Conservation (phyloP, 805 yeast genomes). For the Saccharomycopsis oosterbeekiorum region DNA sequence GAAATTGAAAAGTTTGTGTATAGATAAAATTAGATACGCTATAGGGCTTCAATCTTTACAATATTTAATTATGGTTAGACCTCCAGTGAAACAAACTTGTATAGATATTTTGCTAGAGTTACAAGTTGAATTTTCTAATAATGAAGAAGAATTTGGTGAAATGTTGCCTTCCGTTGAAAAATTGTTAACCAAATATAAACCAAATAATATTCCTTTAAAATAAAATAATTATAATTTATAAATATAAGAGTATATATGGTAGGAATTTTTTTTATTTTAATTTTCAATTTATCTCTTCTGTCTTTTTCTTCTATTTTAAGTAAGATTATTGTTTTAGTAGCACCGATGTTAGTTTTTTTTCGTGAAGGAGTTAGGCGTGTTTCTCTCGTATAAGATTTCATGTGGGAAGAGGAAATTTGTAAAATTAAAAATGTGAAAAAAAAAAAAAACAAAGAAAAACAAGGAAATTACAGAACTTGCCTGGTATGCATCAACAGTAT, state of each 20-base stretch:
- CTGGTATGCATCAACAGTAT: too few relatives aligned
- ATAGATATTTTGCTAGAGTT: conserved; percentile 39
- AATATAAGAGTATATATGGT: too few relatives aligned
- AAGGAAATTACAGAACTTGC: not conserved
- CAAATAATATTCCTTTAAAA: not conserved
- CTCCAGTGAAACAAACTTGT: conserved; percentile 59
- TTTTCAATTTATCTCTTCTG: not conserved
- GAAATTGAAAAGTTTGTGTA: conserved; percentile 62
- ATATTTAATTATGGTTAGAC: conserved; percentile 79
- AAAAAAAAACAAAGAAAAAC: not conserved
- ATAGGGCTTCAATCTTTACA: conserved; percentile 78
- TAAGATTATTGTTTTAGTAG: not conserved
- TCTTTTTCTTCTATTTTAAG: not conserved
- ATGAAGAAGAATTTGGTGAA: conserved; percentile 41
- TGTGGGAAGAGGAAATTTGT: not conserved
- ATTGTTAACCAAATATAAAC: conserved; percentile 8
- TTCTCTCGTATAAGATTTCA: not conserved
- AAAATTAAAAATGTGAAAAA: not conserved
- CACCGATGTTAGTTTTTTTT: too few relatives aligned
- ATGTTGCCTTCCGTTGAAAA: conserved; percentile 4
- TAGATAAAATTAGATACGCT: conserved; percentile 74
- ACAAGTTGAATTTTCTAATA: conserved; percentile 28
- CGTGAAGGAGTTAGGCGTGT: not conserved
- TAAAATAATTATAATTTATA: not conserved
- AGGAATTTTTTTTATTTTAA: too few relatives aligned